Conservation (phyloP, 2,329 filamentous ascomycete genomes). For the Stenocarpella maydis region DNA sequence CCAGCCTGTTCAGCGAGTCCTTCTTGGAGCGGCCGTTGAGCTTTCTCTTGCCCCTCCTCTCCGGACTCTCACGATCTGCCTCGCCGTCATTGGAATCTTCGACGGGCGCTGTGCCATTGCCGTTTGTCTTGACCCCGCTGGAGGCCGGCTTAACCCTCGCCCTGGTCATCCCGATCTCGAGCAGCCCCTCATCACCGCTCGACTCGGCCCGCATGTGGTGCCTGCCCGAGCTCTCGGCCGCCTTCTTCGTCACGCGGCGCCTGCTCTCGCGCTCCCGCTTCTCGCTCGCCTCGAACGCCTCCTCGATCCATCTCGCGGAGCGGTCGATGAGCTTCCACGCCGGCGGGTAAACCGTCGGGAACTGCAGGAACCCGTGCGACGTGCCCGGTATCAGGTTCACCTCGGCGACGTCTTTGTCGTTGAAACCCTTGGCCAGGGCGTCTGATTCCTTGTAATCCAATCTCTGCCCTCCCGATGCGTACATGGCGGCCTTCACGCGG, state of each 20-base stretch:
- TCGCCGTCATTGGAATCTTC: constrained; percentile 37
- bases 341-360: constrained; percentile 86
- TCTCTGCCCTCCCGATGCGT: constrained; percentile 61
- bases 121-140: constrained; percentile 35
- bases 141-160: constrained; percentile 40
- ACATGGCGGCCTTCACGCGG: constrained; percentile 72
- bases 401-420: constrained; percentile 80
- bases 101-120: constrained; percentile 39
- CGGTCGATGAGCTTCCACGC: constrained; percentile 88
- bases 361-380: constrained; percentile 93
- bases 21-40: constrained; percentile 40
- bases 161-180: constrained; percentile 83
- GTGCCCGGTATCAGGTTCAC: constrained; percentile 88
- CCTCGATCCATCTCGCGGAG: constrained; percentile 82
- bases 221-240: constrained; percentile 43
- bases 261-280: constrained; percentile 46
- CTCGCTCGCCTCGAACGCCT: constrained; percentile 70
- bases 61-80: constrained; percentile 38
- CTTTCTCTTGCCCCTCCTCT: constrained; percentile 42
- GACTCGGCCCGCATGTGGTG: constrained; percentile 65
- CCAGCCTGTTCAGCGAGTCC: constrained; percentile 58
- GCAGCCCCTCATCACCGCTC: constrained; percentile 82
- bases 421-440: constrained; percentile 62
- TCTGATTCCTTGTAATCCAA: constrained; percentile 56
- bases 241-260: constrained; percentile 34